phyloP scores from a whole-genome alignment of 2,329 filamentous ascomycete genomes.

The Elsinoe batatas region DNA sequence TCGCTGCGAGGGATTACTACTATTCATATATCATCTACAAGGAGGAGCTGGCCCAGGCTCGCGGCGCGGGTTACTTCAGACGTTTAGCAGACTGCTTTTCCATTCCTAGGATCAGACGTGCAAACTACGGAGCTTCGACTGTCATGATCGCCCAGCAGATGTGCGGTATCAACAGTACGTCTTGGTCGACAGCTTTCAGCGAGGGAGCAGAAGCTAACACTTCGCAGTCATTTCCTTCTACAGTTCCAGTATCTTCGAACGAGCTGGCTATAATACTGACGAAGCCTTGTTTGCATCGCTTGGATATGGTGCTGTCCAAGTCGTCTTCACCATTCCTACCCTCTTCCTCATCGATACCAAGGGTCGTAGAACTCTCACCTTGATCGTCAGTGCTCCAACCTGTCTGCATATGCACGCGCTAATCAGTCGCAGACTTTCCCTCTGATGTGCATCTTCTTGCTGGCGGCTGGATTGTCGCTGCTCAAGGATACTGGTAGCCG shows the following conservation, averaged over 20 bases:
- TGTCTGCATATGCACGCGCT: background rate
- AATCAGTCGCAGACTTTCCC: slow-evolving; percentile 32
- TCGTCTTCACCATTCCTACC: slow-evolving; percentile 49
- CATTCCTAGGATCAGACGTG: slow-evolving; percentile 23
- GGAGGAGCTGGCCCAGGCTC: slow-evolving; percentile 22
- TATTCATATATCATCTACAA: slow-evolving; percentile 20
- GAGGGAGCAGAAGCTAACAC: background rate
- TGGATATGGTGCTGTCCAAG: slow-evolving; percentile 50
- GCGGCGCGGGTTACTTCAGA: slow-evolving; percentile 31
- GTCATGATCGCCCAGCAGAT: slow-evolving; percentile 45
- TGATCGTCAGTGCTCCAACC: background rate
- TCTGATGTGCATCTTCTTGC: slow-evolving; percentile 39
- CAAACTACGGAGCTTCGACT: slow-evolving; percentile 23
- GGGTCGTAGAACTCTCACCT: slow-evolving; percentile 22
- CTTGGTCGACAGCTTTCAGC: background rate
- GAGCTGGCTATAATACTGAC: slow-evolving; percentile 21
- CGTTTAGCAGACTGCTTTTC: slow-evolving; percentile 37
- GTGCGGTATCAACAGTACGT: slow-evolving; percentile 37
- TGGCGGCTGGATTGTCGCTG: slow-evolving; percentile 38
- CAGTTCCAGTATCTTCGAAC: slow-evolving; percentile 17
- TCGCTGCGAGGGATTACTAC: slow-evolving; percentile 25
- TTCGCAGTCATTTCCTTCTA: slow-evolving; percentile 17
- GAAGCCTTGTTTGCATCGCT: slow-evolving; percentile 44
- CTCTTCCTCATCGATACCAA: slow-evolving; percentile 42
- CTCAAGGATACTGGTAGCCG: slow-evolving; percentile 22